phyloP scores from a whole-genome alignment of 2,329 filamentous ascomycete genomes.

The Verticillium klebahnii region DNA sequence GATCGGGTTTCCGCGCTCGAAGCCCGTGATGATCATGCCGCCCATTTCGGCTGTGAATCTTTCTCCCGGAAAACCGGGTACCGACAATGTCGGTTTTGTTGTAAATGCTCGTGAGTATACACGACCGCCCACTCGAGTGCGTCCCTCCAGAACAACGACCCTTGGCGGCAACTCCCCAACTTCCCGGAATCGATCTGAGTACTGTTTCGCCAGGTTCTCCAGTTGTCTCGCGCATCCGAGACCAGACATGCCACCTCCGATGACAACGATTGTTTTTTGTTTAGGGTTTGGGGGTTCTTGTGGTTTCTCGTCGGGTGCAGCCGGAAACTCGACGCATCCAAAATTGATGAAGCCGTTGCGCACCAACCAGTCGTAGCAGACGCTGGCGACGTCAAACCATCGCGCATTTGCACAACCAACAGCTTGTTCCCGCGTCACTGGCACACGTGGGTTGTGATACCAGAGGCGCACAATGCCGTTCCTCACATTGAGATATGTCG shows the following conservation, averaged over 20 bases:
- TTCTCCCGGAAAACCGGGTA: slow-evolving; percentile 48
- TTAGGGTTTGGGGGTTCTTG: slow-evolving; percentile 22
- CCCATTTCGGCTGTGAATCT: slow-evolving; percentile 91
- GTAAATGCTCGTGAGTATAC: slow-evolving; percentile 77
- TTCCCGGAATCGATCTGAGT: slow-evolving; percentile 62
- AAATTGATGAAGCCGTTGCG: slow-evolving; percentile 95
- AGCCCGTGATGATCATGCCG: slow-evolving; percentile 96
- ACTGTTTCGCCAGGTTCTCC: slow-evolving; percentile 79
- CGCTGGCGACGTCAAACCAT: slow-evolving; percentile 83
- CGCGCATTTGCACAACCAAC: slow-evolving; percentile 76
- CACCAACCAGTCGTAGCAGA: slow-evolving; percentile 90
- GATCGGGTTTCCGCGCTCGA: slow-evolving; percentile 90
- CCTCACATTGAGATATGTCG: slow-evolving; percentile 90
- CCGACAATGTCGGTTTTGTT: slow-evolving; percentile 51
- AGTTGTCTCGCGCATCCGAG: slow-evolving; percentile 89
- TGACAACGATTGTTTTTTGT: slow-evolving; percentile 73
- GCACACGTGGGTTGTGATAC: slow-evolving; percentile 79
- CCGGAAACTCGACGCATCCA: slow-evolving; percentile 75
- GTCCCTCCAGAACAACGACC: slow-evolving; percentile 80
- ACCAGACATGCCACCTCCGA: slow-evolving; percentile 93
- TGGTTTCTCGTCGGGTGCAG: slow-evolving; percentile 10
- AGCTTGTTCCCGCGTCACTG: slow-evolving; percentile 79
- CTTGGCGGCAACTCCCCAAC: slow-evolving; percentile 64
- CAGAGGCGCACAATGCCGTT: slow-evolving; percentile 91
- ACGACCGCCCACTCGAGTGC: slow-evolving; percentile 81